Evolutionary conservation across 805 yeast genomes (phyloP).

Genomic region (Saturnispora sanitii): DNA sequence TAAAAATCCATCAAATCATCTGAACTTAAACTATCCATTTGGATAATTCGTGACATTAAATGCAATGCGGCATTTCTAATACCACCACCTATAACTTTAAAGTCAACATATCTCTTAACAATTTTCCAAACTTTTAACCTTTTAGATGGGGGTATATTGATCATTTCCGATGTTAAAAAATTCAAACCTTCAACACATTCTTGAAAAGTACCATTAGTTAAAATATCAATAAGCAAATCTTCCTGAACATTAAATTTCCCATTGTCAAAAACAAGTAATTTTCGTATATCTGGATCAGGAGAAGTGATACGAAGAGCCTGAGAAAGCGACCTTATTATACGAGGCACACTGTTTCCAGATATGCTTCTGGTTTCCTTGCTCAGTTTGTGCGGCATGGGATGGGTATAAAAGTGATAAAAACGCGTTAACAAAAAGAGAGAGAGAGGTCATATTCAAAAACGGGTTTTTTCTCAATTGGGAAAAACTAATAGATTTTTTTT

Average conservation of each 20-base stretch:
- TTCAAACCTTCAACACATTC: conserved; percentile 42
- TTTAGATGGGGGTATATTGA: conserved; percentile 43
- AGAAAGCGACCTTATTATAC: conserved; percentile 8
- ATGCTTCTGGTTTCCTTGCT: too few species aligned
- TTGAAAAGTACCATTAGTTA: conserved; percentile 17
- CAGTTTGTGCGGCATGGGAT: too few species aligned
- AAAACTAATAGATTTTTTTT: too few species aligned
- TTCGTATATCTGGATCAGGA: conserved; percentile 2
- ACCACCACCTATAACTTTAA: conserved; percentile 24
- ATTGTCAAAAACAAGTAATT: conserved; percentile 6
- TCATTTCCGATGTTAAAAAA: conserved; percentile 39
- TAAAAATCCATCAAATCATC: conserved; percentile 47
- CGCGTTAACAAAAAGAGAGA: too few species aligned
- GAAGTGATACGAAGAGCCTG: conserved; percentile 8
- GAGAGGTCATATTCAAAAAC: too few species aligned
- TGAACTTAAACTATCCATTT: conserved; percentile 39
- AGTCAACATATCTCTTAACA: conserved; percentile 43
- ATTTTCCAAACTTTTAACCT: conserved; percentile 72
- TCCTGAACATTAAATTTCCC: conserved; percentile 14
- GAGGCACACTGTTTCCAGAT: conserved; percentile 5
- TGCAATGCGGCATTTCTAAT: conserved; percentile 41
- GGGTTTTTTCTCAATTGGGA: too few species aligned
- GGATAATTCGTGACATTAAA: conserved; percentile 47
- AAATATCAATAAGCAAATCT: conserved; percentile 13
- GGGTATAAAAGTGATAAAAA: too few species aligned